Conservation (phyloP, 192 early-diverging fungal species). For the Coemansia sp. region DNA sequence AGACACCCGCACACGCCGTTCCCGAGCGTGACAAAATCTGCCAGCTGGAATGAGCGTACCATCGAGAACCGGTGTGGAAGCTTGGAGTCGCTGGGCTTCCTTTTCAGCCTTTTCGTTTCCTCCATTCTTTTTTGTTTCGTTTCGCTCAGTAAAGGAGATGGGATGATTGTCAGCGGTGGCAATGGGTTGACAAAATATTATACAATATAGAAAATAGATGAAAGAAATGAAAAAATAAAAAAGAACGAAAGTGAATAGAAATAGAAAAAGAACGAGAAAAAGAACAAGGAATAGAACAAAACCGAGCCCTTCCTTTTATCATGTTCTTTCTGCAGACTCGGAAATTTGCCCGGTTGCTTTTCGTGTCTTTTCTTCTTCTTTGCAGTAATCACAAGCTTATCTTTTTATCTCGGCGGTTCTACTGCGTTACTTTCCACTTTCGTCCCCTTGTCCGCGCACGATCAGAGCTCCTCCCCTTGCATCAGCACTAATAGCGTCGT, state of each 20-base stretch:
- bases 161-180: neutral
- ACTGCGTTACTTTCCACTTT: too few species aligned
- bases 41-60: constrained; percentile 70
- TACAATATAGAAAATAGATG: constrained; percentile 2
- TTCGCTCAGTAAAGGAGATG: neutral
- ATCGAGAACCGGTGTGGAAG: constrained; percentile 54
- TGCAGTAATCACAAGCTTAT: neutral
- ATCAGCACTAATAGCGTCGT: too few species aligned
- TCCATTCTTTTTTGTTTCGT: neutral
- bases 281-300: neutral
- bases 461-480: too few species aligned
- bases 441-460: too few species aligned
- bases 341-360: neutral
- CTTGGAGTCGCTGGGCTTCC: constrained; percentile 42
- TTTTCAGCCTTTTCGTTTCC: constrained; percentile 19
- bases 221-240: neutral
- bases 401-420: neutral
- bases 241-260: neutral
- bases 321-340: neutral
- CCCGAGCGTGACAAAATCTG: constrained; percentile 84
- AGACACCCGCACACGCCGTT: constrained; percentile 80
- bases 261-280: neutral
- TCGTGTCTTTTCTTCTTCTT: neutral
- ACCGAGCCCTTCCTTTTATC: neutral
- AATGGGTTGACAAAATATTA: constrained; percentile 2